Conservation (phyloP, 2,329 filamentous ascomycete species). For the Periconia sp. region DNA sequence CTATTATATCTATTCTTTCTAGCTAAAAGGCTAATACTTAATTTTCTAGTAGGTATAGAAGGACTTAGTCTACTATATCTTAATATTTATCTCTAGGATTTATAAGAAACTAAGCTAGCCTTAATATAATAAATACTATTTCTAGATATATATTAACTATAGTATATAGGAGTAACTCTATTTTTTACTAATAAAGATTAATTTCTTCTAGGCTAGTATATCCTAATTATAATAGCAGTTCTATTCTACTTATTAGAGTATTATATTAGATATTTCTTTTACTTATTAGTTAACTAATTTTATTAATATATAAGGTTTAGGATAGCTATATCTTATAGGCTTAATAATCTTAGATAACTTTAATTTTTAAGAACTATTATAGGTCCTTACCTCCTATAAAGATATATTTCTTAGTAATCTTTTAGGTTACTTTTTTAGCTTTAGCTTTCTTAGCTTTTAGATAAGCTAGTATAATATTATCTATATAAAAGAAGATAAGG, state of each 20-base stretch:
- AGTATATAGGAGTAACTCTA: constrained; percentile 6
- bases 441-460: neutral
- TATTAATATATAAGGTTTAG: neutral
- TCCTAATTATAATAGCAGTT: neutral
- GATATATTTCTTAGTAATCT: constrained; percentile 5
- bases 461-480: constrained; percentile 14
- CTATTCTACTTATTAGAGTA: neutral
- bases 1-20: constrained; percentile 3
- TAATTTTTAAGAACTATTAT: constrained; percentile 13
- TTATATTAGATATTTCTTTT: neutral
- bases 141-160: constrained; percentile 10
- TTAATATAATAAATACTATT: constrained; percentile 10
- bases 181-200: constrained; percentile 1
- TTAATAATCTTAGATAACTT: constrained; percentile 1
- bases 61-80: constrained; percentile 3
- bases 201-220: neutral
- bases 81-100: constrained; percentile 6
- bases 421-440: neutral
- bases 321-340: neutral
- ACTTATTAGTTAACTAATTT: neutral
- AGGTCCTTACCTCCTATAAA: constrained; percentile 6
- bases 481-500: constrained; percentile 9
- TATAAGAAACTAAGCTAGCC: constrained; percentile 3
- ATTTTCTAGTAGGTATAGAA: constrained; percentile 9
- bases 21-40: neutral